phyloP scores from a whole-genome alignment of 345 rosid genomes.

The Barbarea vulgaris region DNA sequence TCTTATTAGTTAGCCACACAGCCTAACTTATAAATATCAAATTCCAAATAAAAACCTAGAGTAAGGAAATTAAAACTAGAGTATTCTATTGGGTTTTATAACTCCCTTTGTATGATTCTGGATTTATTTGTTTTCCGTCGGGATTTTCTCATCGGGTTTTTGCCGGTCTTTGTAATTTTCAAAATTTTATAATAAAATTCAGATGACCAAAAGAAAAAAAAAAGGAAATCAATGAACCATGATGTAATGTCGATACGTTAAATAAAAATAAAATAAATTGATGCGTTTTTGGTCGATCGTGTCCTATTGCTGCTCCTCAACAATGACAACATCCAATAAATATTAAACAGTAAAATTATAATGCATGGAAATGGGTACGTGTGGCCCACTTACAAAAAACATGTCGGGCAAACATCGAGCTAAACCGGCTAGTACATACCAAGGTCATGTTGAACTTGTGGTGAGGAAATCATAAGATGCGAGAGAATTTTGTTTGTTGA shows the following conservation, averaged over 20 bases:
- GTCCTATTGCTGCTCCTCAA: neutral
- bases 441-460: neutral
- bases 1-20: neutral
- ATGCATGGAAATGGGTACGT: conserved; percentile 6
- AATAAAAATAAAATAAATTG: neutral
- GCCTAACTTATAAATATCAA: neutral
- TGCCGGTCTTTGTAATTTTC: too few species aligned
- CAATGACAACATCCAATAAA: neutral
- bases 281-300: conserved; percentile 10
- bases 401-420: conserved; percentile 13
- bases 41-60: neutral
- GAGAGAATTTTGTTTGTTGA: neutral
- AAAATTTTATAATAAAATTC: too few species aligned
- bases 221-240: neutral
- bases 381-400: neutral
- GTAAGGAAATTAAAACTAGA: neutral
- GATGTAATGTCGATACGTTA: neutral
- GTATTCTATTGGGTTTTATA: too few species aligned
- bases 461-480: neutral
- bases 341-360: neutral
- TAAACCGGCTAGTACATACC: neutral
- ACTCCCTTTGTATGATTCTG: too few species aligned
- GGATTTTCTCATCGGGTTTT: too few species aligned
- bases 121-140: too few species aligned
- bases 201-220: too few species aligned